Evolutionary conservation across 2,329 filamentous ascomycete species (phyloP), one percentile per base, ranked within the genome.

Genomic region (Rutstroemia sydowiana): DNA sequence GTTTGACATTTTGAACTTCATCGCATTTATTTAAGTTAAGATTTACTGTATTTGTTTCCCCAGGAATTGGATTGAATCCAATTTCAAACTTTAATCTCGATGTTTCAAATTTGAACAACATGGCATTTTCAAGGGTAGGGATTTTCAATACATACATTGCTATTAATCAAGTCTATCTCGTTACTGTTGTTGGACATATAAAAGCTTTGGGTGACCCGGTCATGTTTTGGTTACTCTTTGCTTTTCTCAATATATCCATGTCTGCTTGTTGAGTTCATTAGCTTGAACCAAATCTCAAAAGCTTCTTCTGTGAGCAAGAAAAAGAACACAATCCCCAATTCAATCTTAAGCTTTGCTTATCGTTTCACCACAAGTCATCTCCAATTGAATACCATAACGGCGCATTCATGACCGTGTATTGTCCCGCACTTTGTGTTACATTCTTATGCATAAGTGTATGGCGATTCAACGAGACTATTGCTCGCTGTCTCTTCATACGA

Each of bases 381-480:
- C 34, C 37, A 13, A 20, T 8, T 18, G 21, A 30, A 14, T 32
- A n/a, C 3, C 4, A 18, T 21, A 20, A 26, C 30, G 13, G 16
- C 28, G 16, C 1, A 20, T 13, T 43, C 28, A 34, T 10, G 32
- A 50, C 34, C 30, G 14, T 28, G 26, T 37, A n/a, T 50, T 45
- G 43, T 45, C 40, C 48, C 21, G 40, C 48, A 44, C 20, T 45
- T 45, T 11, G 16, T 30, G 48, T 50, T 16, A 44, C 47, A 44
- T 18, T 7, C 13, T 16, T 9, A 20, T 20, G 23, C 34, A n/a
- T 31, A n/a, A n/a, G n/a, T n/a, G n/a, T n/a, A n/a, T n/a, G n/a
- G n/a, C n/a, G n/a, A n/a, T n/a, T n/a, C n/a, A 8, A 26, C 23
- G 23, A 26, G 23, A 8, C 23, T 26, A 26, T 26, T 26, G 23